Conservation (phyloP, 2,329 filamentous ascomycete species). For the Fusarium sp. region DNA sequence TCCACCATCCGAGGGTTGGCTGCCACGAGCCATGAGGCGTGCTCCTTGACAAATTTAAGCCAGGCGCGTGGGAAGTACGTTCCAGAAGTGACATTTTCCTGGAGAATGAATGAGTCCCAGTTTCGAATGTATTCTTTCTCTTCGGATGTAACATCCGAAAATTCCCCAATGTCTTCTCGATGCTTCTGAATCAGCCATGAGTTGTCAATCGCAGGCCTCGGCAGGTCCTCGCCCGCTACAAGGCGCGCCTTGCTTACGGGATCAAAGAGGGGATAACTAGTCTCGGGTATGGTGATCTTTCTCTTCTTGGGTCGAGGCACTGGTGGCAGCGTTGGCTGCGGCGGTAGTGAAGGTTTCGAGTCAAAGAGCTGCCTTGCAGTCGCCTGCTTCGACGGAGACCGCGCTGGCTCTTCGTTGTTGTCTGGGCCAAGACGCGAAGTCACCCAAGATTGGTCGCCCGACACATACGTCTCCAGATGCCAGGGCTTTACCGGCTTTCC, state of each 20-base stretch:
- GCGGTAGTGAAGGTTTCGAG: slow-evolving; percentile 34
- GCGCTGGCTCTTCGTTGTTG: slow-evolving; percentile 41
- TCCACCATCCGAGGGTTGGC: slow-evolving; percentile 62
- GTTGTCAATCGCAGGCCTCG: slow-evolving; percentile 58
- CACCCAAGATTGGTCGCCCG: slow-evolving; percentile 61
- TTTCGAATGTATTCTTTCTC: slow-evolving; percentile 70
- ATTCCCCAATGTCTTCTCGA: slow-evolving; percentile 67
- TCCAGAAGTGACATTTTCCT: slow-evolving; percentile 62
- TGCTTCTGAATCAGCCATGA: slow-evolving; percentile 71
- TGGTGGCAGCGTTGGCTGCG: slow-evolving; percentile 1
- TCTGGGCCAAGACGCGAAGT: slow-evolving; percentile 56
- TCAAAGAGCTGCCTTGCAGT: slow-evolving; percentile 40
- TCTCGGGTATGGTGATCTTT: slow-evolving; percentile 60
- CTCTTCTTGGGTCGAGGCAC: slow-evolving; percentile 33
- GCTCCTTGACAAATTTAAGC: slow-evolving; percentile 63
- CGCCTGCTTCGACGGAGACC: slow-evolving; percentile 38
- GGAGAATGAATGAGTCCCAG: slow-evolving; percentile 68
- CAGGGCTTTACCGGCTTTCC: slow-evolving; percentile 57
- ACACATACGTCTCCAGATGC: slow-evolving; percentile 57
- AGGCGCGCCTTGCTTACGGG: slow-evolving; percentile 66
- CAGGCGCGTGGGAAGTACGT: slow-evolving; percentile 65
- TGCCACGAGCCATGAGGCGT: slow-evolving; percentile 64
- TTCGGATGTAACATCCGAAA: slow-evolving; percentile 63
- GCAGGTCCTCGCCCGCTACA: slow-evolving; percentile 61
- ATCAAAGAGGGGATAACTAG: slow-evolving; percentile 66